phyloP scores from a whole-genome alignment of 768 basidiomycete species.

The Lentinula boryana region DNA sequence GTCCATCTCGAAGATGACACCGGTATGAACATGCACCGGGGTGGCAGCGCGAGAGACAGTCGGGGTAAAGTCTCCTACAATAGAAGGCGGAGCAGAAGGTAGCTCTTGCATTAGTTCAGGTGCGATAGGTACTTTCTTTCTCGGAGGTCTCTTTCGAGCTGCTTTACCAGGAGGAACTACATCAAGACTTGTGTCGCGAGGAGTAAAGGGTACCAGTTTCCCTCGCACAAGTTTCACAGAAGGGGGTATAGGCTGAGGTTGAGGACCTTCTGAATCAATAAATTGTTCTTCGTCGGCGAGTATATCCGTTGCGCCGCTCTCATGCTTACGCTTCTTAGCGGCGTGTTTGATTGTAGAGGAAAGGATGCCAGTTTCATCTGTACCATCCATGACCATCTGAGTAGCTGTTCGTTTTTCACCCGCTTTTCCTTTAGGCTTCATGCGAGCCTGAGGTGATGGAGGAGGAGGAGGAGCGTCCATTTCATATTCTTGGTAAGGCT shows the following conservation, averaged over 20 bases:
- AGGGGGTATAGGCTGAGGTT: background rate
- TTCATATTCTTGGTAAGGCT: background rate
- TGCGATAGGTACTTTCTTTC: constrained; percentile 52
- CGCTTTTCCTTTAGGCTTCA: constrained; percentile 37
- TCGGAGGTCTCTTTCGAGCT: constrained; percentile 48
- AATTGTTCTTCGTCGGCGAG: constrained; percentile 45
- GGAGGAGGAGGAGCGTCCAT: background rate
- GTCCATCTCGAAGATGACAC: constrained; percentile 67
- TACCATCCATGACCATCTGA: constrained; percentile 47
- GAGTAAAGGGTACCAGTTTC: constrained; percentile 9
- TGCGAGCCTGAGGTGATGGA: constrained; percentile 16
- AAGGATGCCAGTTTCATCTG: constrained; percentile 50
- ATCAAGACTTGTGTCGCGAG: constrained; percentile 55
- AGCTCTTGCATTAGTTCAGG: constrained; percentile 46
- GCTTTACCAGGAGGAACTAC: constrained; percentile 46
- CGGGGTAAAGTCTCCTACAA: constrained; percentile 68
- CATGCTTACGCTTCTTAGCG: constrained; percentile 60
- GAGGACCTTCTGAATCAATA: constrained; percentile 27
- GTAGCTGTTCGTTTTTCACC: constrained; percentile 46
- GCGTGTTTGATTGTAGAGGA: constrained; percentile 32
- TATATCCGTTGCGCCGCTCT: constrained; percentile 26
- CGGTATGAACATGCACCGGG: constrained; percentile 50
- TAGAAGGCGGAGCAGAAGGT: constrained; percentile 47
- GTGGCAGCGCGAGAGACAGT: constrained; percentile 65
- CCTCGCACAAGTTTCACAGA: background rate